A percentile compares a stretch with the other conserved stretches of the same genome.
Conservation (phyloP, 1,284 basidiomycete species). For the Baeospora myosura region DNA sequence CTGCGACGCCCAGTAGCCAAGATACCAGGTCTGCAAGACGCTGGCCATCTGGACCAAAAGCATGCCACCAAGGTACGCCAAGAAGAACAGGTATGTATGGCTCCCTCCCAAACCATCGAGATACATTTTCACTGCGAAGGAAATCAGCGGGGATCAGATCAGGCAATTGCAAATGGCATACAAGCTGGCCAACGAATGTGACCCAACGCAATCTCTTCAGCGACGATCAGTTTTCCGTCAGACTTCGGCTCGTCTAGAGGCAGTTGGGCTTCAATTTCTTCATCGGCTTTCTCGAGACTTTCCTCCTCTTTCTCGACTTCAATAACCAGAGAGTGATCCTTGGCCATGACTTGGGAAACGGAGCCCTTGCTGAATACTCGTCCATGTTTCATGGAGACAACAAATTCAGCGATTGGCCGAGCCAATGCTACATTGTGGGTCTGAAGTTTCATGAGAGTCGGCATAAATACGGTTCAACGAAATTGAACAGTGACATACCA, state of each 20-base stretch:
- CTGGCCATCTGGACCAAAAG: conserved; percentile 15
- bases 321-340: conserved; percentile 26
- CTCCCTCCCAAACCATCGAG: conserved; percentile 34
- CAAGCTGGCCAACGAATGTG: conserved; percentile 41
- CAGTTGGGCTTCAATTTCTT: conserved; percentile 31
- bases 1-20: conserved; percentile 40
- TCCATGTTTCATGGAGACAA: conserved; percentile 46
- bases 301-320: conserved; percentile 28
- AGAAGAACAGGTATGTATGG: conserved; percentile 32
- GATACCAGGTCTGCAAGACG: conserved; percentile 35
- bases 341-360: conserved; percentile 28
- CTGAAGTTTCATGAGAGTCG: conserved; percentile 17
- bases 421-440: conserved; percentile 59
- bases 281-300: conserved; percentile 26
- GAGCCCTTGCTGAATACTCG: conserved; percentile 32
- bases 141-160: background rate
- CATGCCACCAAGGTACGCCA: conserved; percentile 21
- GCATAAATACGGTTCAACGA: background rate
- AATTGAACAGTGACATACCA: conserved; percentile 52
- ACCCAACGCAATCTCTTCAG: conserved; percentile 57
- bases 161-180: conserved; percentile 16
- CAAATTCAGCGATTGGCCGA: conserved; percentile 46
- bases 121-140: conserved; percentile 21
- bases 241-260: conserved; percentile 21
- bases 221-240: conserved; percentile 44